phyloP scores from a whole-genome alignment of 2,329 filamentous ascomycete genomes.

The Biscogniauxia marginata region DNA sequence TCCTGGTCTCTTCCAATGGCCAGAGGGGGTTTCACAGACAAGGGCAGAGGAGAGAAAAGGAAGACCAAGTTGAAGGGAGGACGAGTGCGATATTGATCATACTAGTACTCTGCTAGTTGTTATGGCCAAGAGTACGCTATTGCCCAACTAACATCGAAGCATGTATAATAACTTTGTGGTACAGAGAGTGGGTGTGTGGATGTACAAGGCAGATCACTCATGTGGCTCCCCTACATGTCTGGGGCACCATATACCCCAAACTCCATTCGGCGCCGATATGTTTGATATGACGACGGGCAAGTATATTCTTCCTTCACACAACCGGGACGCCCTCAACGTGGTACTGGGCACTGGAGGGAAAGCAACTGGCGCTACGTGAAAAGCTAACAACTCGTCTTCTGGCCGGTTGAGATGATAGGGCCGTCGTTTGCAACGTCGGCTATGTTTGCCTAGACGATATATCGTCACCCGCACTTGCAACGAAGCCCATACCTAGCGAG shows the following conservation, averaged over 20 bases:
- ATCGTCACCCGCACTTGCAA: background rate
- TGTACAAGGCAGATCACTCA: conserved; percentile 32
- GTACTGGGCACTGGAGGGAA: conserved; percentile 1
- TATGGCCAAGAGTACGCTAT: conserved; percentile 21
- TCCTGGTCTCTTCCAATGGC: conserved; percentile 15
- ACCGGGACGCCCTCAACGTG: background rate
- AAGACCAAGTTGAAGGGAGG: conserved; percentile 24
- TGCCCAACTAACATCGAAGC: conserved; percentile 19
- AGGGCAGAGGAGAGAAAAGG: conserved; percentile 13
- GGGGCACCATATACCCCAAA: conserved; percentile 10
- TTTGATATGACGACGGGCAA: conserved; percentile 6
- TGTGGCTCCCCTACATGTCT: conserved; percentile 31
- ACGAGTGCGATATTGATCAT: conserved; percentile 16
- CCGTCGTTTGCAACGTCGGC: background rate
- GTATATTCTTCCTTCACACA: background rate
- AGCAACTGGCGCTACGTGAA: conserved; percentile 6
- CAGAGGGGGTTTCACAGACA: conserved; percentile 6
- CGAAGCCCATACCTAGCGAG: background rate
- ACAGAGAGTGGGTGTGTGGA: conserved; percentile 28
- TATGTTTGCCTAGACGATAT: background rate
- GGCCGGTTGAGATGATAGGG: background rate
- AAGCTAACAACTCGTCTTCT: background rate
- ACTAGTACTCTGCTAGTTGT: conserved; percentile 23
- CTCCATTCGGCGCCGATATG: conserved; percentile 11
- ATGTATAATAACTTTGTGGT: conserved; percentile 28